Evolutionary conservation across 176 grass and related monocot species (phyloP).

Genomic region (Aegilops tauschii): DNA sequence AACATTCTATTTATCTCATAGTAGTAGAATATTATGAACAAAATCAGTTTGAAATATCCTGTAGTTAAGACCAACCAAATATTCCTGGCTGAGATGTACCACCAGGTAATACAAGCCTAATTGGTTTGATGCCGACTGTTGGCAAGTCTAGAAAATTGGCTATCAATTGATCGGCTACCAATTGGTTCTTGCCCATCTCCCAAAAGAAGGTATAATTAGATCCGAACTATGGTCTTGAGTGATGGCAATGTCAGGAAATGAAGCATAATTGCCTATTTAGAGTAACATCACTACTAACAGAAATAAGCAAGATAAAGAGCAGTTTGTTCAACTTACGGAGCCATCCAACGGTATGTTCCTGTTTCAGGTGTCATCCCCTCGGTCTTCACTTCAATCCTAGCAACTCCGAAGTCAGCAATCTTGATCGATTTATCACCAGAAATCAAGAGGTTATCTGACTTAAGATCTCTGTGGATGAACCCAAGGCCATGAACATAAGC

Average conservation of each 20-base stretch:
- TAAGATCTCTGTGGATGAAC: constrained; percentile 77
- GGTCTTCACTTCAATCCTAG: constrained; percentile 74
- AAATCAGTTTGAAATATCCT: not conserved
- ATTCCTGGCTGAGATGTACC: not conserved
- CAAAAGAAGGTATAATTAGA: not conserved
- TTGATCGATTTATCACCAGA: constrained; percentile 72
- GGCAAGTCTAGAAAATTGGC: too few species aligned
- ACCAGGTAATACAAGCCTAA: not conserved
- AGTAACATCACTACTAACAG: not conserved
- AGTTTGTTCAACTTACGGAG: constrained; percentile 65
- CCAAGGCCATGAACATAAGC: constrained; percentile 71
- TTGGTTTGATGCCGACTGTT: too few species aligned
- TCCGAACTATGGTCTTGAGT: not conserved
- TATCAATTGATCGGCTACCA: too few species aligned
- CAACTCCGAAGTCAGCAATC: constrained; percentile 81
- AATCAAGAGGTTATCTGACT: constrained; percentile 80
- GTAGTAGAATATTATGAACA: not conserved
- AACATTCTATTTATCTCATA: not conserved
- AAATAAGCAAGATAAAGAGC: constrained; percentile 13
- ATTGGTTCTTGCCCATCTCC: too few species aligned
- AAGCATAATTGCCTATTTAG: not conserved
- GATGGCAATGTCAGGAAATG: not conserved
- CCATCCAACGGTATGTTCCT: constrained; percentile 93
- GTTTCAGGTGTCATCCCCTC: constrained; percentile 94
- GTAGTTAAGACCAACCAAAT: not conserved